Evolutionary conservation across 2,329 filamentous ascomycete species (phyloP).

Genomic region (Fusarium sp.): DNA sequence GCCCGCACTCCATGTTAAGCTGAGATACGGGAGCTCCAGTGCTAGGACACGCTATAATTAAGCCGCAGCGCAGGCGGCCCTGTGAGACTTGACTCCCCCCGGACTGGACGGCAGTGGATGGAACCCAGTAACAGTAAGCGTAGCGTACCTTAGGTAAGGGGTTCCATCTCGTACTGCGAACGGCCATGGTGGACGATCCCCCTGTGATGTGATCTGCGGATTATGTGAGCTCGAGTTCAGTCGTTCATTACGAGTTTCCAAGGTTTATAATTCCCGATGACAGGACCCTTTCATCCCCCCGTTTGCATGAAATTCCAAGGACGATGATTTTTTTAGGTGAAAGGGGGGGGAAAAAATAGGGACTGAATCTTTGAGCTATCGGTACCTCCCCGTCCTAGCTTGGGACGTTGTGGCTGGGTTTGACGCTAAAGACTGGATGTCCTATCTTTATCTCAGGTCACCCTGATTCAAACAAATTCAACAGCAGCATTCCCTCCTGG

Average conservation of each 20-base stretch:
- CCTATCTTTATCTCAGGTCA: constrained; percentile 39
- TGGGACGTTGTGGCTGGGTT: constrained; percentile 35
- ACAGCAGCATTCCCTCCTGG: neutral
- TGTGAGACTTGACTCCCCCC: constrained; percentile 5
- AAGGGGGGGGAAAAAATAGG: neutral
- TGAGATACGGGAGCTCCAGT: neutral
- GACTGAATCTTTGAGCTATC: neutral
- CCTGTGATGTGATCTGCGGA: constrained; percentile 34
- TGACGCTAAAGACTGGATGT: constrained; percentile 24
- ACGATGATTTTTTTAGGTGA: neutral
- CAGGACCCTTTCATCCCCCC: neutral
- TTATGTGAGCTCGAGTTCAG: constrained; percentile 21
- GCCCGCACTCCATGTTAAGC: neutral
- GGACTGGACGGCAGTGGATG: constrained; percentile 2
- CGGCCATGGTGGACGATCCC: constrained; percentile 15
- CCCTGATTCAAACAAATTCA: neutral
- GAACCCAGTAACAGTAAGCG: neutral
- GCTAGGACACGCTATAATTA: constrained; percentile 11
- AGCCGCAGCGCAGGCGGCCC: constrained; percentile 3
- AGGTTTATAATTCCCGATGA: neutral
- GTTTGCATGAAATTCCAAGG: neutral
- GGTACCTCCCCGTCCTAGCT: neutral
- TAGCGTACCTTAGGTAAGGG: neutral
- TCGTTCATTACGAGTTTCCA: constrained; percentile 12
- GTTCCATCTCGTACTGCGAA: neutral